phyloP scores from a whole-genome alignment of 2,329 filamentous ascomycete species.

The Apiospora pterosperma region DNA sequence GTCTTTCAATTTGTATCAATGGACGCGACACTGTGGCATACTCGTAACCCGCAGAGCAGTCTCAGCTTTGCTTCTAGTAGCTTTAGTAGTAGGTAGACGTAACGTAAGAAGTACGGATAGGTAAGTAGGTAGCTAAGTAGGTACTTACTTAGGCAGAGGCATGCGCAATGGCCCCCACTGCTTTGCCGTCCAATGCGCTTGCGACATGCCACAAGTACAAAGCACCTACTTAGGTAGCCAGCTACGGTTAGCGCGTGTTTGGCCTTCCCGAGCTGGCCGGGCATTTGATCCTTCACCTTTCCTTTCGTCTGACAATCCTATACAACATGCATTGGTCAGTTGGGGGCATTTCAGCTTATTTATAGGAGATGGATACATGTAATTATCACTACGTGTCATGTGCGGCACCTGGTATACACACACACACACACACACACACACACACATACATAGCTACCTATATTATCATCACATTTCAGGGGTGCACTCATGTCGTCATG shows the following conservation, averaged over 20 bases:
- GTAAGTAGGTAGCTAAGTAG: no score
- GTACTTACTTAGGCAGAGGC: no score
- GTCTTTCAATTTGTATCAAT: neutral
- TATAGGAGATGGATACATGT: neutral
- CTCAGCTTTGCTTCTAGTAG: neutral
- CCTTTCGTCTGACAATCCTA: neutral
- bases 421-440: neutral
- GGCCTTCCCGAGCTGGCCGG: neutral
- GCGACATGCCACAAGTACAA: neutral
- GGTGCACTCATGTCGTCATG: neutral
- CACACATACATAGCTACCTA: neutral
- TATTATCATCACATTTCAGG: neutral
- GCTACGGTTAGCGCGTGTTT: neutral
- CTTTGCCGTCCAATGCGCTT: neutral
- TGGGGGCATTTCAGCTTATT: neutral
- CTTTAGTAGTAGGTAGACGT: no score
- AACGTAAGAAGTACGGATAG: no score
- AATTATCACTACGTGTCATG: neutral
- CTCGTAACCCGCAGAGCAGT: neutral
- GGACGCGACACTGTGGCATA: neutral
- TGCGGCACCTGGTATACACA: neutral
- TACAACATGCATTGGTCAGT: neutral
- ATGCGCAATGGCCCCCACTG: neutral
- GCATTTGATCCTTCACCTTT: neutral
- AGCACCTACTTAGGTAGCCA: neutral